These are phyloP conservation scores for Cupressus sempervirens DNA, from an alignment of 75 land plant species.

Conservation along the genomic window DNA sequence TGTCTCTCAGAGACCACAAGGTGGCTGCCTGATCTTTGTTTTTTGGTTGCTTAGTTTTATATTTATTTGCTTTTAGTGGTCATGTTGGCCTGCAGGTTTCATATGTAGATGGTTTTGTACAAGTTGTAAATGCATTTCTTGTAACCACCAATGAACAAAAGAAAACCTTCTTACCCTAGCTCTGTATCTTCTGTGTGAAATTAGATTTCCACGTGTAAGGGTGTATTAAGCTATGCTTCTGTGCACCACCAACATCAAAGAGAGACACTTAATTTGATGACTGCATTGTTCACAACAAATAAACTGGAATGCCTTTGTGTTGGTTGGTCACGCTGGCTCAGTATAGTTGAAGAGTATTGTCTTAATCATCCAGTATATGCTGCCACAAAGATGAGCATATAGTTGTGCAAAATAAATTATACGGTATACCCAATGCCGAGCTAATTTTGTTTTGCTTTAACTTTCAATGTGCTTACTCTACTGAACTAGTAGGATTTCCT, in stretches of 20 bases:
- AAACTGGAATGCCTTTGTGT: neutral
- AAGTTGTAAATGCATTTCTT: neutral
- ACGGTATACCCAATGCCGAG: no score
- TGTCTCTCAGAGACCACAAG: neutral
- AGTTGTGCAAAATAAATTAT: neutral
- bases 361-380: no score
- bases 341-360: neutral
- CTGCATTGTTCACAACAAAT: neutral
- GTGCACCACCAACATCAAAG: neutral
- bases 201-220: neutral
- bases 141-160: neutral
- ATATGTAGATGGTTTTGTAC: neutral
- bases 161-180: neutral
- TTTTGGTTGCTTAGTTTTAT: neutral
- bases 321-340: neutral
- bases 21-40: neutral
- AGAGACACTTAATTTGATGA: neutral
- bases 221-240: neutral
- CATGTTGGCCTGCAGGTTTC: neutral
- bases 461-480: no score
- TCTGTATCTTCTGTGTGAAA: neutral
- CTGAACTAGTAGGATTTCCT: no score
- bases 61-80: neutral
- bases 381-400: neutral
- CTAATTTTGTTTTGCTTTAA: no score